These are phyloP conservation scores for Agroathelia rolfsii DNA, from an alignment of 1,284 basidiomycete species.

Conservation along the genomic window DNA sequence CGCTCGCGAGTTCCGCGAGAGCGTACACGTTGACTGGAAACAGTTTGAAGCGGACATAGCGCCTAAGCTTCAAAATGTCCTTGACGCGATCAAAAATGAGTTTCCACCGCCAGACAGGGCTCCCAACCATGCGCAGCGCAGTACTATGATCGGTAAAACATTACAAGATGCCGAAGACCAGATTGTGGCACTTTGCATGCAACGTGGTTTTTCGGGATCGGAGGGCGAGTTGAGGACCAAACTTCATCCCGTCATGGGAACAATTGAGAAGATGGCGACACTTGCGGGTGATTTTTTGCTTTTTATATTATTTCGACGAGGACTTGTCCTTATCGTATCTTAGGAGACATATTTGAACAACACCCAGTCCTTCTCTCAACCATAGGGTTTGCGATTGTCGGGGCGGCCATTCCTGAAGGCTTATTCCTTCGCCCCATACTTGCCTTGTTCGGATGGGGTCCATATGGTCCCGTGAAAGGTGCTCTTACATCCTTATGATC, in stretches of 20 bases:
- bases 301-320: conserved; percentile 4
- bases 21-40: too few species aligned
- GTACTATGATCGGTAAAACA: conserved; percentile 5
- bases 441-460: conserved; percentile 17
- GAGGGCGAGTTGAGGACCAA: conserved; percentile 9
- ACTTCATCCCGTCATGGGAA: conserved; percentile 1
- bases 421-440: conserved; percentile 16
- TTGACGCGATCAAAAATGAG: conserved; percentile 11
- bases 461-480: conserved; percentile 19
- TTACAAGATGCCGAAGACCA: conserved; percentile 9
- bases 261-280: conserved; percentile 1
- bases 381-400: conserved; percentile 10
- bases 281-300: conserved; percentile 6
- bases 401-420: conserved; percentile 14
- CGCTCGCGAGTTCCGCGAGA: too few species aligned
- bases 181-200: conserved; percentile 7
- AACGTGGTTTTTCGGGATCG: conserved; percentile 11
- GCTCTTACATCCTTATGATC: neutral
- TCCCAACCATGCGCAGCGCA: conserved; percentile 13
- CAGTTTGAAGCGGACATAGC: too few species aligned
- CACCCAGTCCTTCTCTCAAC: conserved; percentile 15
- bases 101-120: conserved; percentile 17
- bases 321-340: neutral
- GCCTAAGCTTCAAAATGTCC: too few species aligned
- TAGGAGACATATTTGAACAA: conserved; percentile 20